Evolutionary conservation across 1,139 yeast genomes (phyloP), one percentile per base, ranked within the genome.

Genomic region (Candida sp.): DNA sequence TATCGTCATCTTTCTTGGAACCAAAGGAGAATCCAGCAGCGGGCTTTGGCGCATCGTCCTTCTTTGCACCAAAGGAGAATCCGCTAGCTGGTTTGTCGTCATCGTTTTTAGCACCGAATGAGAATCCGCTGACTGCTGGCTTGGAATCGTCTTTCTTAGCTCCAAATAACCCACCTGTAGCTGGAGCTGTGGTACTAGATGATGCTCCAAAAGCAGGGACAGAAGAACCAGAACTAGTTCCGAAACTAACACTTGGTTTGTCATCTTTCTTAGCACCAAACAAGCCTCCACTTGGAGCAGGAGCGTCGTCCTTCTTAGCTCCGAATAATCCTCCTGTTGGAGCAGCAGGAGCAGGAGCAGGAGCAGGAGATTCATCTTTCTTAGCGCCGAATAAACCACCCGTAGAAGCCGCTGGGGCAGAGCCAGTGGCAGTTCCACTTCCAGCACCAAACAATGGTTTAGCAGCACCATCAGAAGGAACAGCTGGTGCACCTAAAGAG

Each of bases 271-370:
- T 63, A 12, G 68, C 41, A 26, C 42, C 42, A 26, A 38, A 34
- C 22, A 34, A 38, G 7, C 32, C 30, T 5, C 28, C 22, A 26
- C 46, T 12, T 27, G 47, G 31, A 28, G 31, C 31, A 28, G 31
- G 31, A 28, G 31, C 31, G 42, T n/a, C 63, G 11, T 63, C 52
- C 39, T 66, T 60, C 11, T 59, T 64, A 11, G 69, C 57, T 3
- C 73, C 74, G 51, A 68, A 61, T 38, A 61, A 50, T 8, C 59
- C 61, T 11, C 53, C 47, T 7, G 60, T 49, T 8, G 59, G 47
- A 28, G 31, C 31, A 28, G 31, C 31, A 28, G 31, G 31, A 28
- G 31, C 31, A 28, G 8, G 31, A 28, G 31, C 17, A 5, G 39
- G 5, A 7, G 51, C 52, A 7, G 64, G 57, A 26, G 55, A 53